These are phyloP conservation scores for Climacium dendroides DNA, from an alignment of 225 moss, liverwort and hornwort species.

Conservation along the genomic window DNA sequence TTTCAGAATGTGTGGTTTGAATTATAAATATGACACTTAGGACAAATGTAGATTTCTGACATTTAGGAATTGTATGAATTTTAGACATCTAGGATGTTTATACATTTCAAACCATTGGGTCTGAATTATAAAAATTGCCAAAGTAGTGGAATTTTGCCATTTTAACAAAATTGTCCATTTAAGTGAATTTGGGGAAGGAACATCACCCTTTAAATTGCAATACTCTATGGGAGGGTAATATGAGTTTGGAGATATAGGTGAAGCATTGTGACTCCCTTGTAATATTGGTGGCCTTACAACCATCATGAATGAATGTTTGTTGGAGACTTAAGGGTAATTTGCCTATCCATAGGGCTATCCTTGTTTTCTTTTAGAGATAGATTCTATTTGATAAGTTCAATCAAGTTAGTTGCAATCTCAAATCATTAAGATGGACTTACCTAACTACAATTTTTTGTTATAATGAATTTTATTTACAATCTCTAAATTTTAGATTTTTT, in stretches of 20 bases:
- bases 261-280: neutral
- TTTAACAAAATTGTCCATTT: too few species aligned
- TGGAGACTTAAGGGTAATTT: neutral
- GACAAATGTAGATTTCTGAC: too few species aligned
- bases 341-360: neutral
- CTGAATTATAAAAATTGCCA: too few species aligned
- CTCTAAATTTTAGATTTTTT: neutral
- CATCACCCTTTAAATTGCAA: neutral
- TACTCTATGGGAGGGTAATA: fast-evolving
- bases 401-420: neutral
- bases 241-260: neutral
- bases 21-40: too few species aligned
- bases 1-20: too few species aligned
- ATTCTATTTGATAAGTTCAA: neutral
- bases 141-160: too few species aligned
- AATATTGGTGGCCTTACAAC: neutral
- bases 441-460: fast-evolving
- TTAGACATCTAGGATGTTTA: too few species aligned
- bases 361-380: neutral
- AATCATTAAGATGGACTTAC: neutral
- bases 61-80: too few species aligned
- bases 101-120: too few species aligned
- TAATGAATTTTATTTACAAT: neutral
- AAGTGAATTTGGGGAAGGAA: fast-evolving
- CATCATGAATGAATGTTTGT: neutral